phyloP scores from a whole-genome alignment of 495 filamentous ascomycete species.

The Aspergillus carlsbadensis region DNA sequence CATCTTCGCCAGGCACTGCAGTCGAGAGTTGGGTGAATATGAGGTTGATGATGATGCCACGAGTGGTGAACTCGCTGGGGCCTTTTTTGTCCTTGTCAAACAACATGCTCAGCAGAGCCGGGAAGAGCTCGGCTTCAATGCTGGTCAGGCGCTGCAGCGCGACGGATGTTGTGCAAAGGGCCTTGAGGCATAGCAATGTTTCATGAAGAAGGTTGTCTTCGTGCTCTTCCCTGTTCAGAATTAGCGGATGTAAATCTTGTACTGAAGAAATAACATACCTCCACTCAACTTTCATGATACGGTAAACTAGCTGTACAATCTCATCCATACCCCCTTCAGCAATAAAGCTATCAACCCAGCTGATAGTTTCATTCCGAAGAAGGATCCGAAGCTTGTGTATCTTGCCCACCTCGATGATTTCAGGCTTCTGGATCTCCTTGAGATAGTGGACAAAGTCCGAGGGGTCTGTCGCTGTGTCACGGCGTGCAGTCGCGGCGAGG shows the following conservation, averaged over 20 bases:
- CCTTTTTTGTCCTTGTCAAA: conserved; percentile 98
- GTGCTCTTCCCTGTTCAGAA: conserved; percentile 75
- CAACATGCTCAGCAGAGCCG: conserved; percentile 80
- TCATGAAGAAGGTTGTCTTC: conserved; percentile 93
- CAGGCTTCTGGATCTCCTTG: conserved; percentile 71
- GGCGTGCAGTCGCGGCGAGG: conserved; percentile 38
- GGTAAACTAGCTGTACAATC: conserved; percentile 78
- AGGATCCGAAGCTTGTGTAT: conserved; percentile 90
- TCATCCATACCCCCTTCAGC: conserved; percentile 87
- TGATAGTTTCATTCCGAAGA: conserved; percentile 89
- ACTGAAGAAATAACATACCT: conserved; percentile 57
- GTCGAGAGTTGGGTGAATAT: conserved; percentile 80
- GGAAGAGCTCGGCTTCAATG: conserved; percentile 80
- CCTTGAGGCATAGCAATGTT: conserved; percentile 89
- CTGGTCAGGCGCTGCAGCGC: conserved; percentile 77
- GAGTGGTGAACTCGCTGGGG: conserved; percentile 91
- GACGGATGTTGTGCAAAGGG: conserved; percentile 83
- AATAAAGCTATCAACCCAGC: conserved; percentile 93
- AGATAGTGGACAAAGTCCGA: conserved; percentile 82
- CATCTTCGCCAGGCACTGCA: conserved; percentile 47
- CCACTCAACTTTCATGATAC: conserved; percentile 95
- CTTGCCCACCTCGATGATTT: conserved; percentile 85
- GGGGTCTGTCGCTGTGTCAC: conserved; percentile 56
- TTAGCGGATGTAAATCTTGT: conserved; percentile 10
- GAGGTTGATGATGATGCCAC: conserved; percentile 80